Evolutionary conservation across 2,329 filamentous ascomycete genomes (phyloP).

Genomic region (Phyllosticta paracitricarpa): DNA sequence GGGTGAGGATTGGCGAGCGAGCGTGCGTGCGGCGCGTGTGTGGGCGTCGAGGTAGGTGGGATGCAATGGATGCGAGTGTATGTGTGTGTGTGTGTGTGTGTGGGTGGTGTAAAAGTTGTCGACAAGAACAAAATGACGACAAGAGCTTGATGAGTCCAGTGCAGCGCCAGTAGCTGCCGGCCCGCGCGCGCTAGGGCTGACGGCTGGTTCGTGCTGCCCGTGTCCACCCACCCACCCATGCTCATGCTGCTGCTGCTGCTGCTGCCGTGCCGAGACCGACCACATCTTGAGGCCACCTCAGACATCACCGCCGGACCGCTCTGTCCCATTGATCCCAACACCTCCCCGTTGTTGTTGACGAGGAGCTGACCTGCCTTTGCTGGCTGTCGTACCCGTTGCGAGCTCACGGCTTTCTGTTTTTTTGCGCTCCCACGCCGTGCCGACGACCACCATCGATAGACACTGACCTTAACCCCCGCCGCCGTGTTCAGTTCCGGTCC

Average conservation of each 20-base stretch:
- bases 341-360: too few species aligned
- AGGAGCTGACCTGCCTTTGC: neutral
- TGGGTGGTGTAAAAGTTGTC: too few species aligned
- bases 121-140: too few species aligned
- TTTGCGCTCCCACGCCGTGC: neutral
- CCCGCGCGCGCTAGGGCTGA: neutral
- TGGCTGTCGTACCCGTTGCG: neutral
- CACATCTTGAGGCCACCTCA: neutral
- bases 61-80: neutral
- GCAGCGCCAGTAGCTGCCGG: neutral
- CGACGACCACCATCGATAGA: neutral
- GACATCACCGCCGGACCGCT: neutral
- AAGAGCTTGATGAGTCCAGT: too few species aligned
- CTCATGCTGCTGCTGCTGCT: too few species aligned
- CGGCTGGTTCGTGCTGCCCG: too few species aligned
- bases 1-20: neutral
- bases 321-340: too few species aligned
- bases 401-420: neutral
- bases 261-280: too few species aligned
- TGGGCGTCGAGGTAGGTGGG: slow-evolving; percentile 1
- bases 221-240: too few species aligned
- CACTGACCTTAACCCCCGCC: neutral
- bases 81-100: too few species aligned
- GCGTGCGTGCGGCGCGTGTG: neutral
- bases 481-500: neutral